Evolutionary conservation across 805 yeast genomes (phyloP), one percentile per base, ranked within the genome.

Genomic region (Schwanniomyces vanrijiae): DNA sequence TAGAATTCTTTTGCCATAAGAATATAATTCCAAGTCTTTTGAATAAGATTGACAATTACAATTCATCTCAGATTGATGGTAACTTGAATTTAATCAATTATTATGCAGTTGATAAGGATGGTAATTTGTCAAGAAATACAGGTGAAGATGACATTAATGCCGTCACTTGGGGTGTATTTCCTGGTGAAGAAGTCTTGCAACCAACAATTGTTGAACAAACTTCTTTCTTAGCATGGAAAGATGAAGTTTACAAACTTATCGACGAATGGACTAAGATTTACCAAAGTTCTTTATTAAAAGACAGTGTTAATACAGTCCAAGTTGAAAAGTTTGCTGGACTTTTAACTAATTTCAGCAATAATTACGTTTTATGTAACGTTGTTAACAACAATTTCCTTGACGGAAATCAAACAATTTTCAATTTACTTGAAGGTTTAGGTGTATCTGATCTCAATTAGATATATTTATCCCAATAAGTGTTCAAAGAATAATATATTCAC

Each of bases 131-230:
- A 16, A 81, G 96, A 42, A 91, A 91, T 65, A 82, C 90, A 41
- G 78, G 78, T 20, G 83, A 80, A 39, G 88, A 84, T 31, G 86
- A 83, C 51, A 90, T 95, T 53, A 91, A 89, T 61, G 97, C 98
- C 7, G 97, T 92, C 47, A 92, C 98, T 16, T 92, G 98, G 98
- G 98, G 98, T 53, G 90, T 91, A 46, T 90, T 89, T 82, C 97
- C 98, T 22, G 96, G 96, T 33, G 86, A 86, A 61, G 97, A 92
- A 69, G 87, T 92, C 45, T 77, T 89, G 53, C 98, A 92, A 71
- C 97, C 98, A 44, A 92, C 98, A 0, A 90, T 92, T 63, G 97
- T 92, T 18, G 98, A 92, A 65, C 86, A 84, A 60, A 82, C 84
- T 33, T 89, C 97, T 2, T 92, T 92, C 68, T 72, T 91, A 57